Evolutionary conservation across 2,329 filamentous ascomycete species (phyloP).

Genomic region (Shiraia sp.): DNA sequence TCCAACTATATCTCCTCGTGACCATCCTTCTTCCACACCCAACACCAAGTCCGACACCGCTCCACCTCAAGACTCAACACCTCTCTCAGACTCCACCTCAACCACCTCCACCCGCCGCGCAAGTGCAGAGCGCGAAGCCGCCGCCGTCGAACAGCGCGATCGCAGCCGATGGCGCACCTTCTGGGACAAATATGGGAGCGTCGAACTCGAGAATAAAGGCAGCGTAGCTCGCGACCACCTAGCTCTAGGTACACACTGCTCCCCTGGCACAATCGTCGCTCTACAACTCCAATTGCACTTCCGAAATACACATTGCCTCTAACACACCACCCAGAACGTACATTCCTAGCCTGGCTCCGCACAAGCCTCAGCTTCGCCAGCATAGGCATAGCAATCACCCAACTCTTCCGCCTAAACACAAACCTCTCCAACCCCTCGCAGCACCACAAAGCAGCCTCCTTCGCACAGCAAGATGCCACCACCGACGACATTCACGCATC

Average conservation of each 20-base stretch:
- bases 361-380: constrained; percentile 81
- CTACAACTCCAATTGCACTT: no score
- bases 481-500: no score
- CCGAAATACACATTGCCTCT: no score
- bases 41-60: background rate
- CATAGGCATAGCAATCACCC: constrained; percentile 82
- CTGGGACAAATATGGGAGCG: constrained; percentile 63
- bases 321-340: constrained; percentile 63
- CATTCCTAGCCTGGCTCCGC: constrained; percentile 82
- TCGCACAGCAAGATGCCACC: no score
- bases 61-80: constrained; percentile 6
- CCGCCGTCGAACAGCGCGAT: constrained; percentile 23
- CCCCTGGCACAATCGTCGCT: constrained; percentile 19
- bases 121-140: constrained; percentile 28
- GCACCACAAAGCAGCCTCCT: background rate
- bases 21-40: background rate
- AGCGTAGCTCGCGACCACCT: constrained; percentile 82
- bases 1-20: constrained; percentile 7
- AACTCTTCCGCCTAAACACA: constrained; percentile 82
- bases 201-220: constrained; percentile 85
- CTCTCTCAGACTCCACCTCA: background rate
- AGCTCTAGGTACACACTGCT: constrained; percentile 64
- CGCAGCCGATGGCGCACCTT: constrained; percentile 58
- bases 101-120: constrained; percentile 1
- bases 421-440: constrained; percentile 47